Conservation (phyloP, 2,329 filamentous ascomycete genomes). For the Diaporthe amygdali region DNA sequence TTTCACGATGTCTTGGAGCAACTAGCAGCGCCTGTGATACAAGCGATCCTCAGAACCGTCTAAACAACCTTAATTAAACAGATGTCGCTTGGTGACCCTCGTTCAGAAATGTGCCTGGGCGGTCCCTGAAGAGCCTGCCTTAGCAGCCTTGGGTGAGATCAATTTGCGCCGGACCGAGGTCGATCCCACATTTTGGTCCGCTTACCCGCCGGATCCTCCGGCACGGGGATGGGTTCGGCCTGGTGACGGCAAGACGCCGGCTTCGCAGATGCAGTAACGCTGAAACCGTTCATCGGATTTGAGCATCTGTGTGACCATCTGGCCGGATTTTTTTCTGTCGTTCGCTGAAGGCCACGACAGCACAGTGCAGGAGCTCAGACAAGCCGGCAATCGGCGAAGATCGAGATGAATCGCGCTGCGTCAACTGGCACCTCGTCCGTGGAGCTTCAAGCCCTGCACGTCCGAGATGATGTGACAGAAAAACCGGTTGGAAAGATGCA, state of each 20-base stretch:
- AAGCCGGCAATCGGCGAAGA: background rate
- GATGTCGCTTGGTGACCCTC: background rate
- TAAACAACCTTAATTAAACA: slow-evolving; percentile 14
- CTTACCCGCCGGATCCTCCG: slow-evolving; percentile 1
- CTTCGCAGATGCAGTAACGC: background rate
- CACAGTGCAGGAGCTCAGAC: background rate
- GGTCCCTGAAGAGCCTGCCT: background rate
- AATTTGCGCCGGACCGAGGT: slow-evolving; percentile 11
- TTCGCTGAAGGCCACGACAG: background rate
- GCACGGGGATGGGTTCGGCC: background rate
- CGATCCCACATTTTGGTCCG: slow-evolving; percentile 15
- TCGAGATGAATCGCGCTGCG: slow-evolving; percentile 15
- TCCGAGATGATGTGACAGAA: slow-evolving; percentile 16
- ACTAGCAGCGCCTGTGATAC: background rate
- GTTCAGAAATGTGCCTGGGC: background rate
- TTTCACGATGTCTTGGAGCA: slow-evolving; percentile 11
- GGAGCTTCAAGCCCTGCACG: slow-evolving; percentile 12
- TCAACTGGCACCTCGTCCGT: background rate
- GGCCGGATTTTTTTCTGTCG: background rate
- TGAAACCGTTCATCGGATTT: background rate
- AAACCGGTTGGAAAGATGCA: slow-evolving; percentile 9
- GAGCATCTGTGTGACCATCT: background rate
- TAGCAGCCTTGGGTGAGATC: background rate
- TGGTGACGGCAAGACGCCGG: background rate
- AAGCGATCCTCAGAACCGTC: background rate